Base-by-base conservation (phyloP, 345 rosid genomes). In the Populus tremula region DNA sequence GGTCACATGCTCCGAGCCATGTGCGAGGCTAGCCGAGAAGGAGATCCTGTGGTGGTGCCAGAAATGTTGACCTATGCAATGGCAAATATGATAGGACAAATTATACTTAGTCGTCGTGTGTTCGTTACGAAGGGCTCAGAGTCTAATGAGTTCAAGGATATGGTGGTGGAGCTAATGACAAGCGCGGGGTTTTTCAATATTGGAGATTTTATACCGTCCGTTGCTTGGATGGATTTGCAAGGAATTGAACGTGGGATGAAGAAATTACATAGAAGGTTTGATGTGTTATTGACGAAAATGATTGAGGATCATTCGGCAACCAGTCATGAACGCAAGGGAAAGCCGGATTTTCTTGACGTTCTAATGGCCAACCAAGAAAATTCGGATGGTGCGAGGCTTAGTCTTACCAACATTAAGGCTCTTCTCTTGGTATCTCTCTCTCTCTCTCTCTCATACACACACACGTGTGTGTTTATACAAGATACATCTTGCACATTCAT, bases 211-310 rank as follows among this genome's bases (percentile, higher is more conserved):
- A 80, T 91, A 10, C 91, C 93, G 9, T 79, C 86, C 13, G 82
- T 91, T 31, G 86, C 84, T 0, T 91, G 93, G 91, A 79, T 89
- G 91, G 94, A 91, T 77, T 75, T 89, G 69, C 92, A 91, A 71
- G 87, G 94, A 65, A 87, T 91, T 5, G 91, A 82, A 27, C 36
- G 83, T 11, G 84, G 89, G 53, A 89, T 91, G 92, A 91, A 87
- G 86, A 84, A 75, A 71, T 35, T 87, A 70, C 90, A 88, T 43
- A 74, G 29, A 71, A 87, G 69, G 41, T 89, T 87, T 73, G 94
- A 89, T 72, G 79, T 31, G 0, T 25, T 89, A 11, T 16, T 91
- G 79, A 78, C 85, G 0, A 84, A 84, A 77, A 84, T 91, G 91
- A 86, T 89, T 11, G 83, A 81, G 49, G 87, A 89, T 64, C 90